phyloP scores from a whole-genome alignment of 306 rosid genomes.

The Cicer cuneatum region DNA sequence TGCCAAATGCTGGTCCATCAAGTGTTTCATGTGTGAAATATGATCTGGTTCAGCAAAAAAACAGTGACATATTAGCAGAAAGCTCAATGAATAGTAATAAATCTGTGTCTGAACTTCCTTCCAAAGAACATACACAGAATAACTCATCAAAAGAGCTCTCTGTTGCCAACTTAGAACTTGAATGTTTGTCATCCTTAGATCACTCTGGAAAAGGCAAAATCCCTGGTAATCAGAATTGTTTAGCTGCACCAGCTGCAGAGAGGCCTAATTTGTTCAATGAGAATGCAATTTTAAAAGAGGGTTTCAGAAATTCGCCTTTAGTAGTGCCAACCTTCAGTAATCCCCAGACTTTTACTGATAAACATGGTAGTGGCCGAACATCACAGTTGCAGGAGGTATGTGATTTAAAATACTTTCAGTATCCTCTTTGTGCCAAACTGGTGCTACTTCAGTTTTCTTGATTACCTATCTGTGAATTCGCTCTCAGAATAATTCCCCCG shows the following conservation, averaged over 20 bases:
- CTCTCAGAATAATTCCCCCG: constrained; percentile 41
- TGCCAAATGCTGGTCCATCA: constrained; percentile 45
- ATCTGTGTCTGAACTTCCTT: constrained; percentile 47
- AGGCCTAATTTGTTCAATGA: constrained; percentile 28
- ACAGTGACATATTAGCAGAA: constrained; percentile 36
- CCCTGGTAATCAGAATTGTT: constrained; percentile 37
- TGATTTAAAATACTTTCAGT: constrained; percentile 6
- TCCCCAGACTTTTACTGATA: constrained; percentile 40
- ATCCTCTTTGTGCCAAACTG: background rate
- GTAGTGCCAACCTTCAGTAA: constrained; percentile 37
- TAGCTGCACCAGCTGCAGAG: constrained; percentile 37
- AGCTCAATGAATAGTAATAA: constrained; percentile 40
- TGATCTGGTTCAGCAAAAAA: constrained; percentile 38
- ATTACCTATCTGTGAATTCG: constrained; percentile 37
- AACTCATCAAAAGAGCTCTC: constrained; percentile 32
- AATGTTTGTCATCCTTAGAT: constrained; percentile 44
- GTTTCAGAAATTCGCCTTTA: constrained; percentile 34
- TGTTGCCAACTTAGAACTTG: constrained; percentile 43
- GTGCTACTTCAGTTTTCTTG: constrained; percentile 32
- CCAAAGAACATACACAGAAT: constrained; percentile 35
- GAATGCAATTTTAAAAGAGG: constrained; percentile 48
- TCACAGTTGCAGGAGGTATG: constrained; percentile 53
- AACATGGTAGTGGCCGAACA: constrained; percentile 41
- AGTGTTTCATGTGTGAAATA: constrained; percentile 42
- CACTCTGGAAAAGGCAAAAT: constrained; percentile 34